A percentile compares a stretch with the other conserved stretches of the same genome.
These are phyloP conservation scores for Geosmithia morbida DNA, from an alignment of 2,329 filamentous ascomycete species.

Conservation along the genomic window DNA sequence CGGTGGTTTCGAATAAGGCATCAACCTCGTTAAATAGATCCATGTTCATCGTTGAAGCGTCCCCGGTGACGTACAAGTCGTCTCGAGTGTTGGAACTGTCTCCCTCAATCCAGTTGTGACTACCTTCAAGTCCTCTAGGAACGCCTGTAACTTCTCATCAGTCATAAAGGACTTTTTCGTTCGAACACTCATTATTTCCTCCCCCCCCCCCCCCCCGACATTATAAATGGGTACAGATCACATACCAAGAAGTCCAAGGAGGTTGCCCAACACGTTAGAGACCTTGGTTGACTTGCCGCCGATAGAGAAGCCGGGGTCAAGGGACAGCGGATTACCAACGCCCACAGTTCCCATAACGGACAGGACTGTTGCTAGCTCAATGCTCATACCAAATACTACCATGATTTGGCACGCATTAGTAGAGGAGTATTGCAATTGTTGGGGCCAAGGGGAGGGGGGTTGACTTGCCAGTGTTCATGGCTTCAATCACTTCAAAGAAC, in stretches of 20 bases:
- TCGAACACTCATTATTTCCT: too few species aligned
- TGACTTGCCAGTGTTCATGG: constrained; percentile 2
- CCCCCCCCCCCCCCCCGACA: too few species aligned
- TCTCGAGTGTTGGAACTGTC: constrained; percentile 36
- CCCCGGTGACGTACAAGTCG: constrained; percentile 35
- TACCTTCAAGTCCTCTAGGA: constrained; percentile 31
- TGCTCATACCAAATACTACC: constrained; percentile 27
- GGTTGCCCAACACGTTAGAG: constrained; percentile 24
- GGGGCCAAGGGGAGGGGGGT: too few species aligned
- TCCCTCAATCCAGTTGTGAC: constrained; percentile 40
- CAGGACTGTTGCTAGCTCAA: constrained; percentile 23
- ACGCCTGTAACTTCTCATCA: too few species aligned
- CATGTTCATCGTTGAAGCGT: constrained; percentile 36
- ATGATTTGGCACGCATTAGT: not conserved
- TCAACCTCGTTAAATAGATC: constrained; percentile 33
- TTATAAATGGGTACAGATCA: not conserved
- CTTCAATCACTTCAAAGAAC: constrained; percentile 5
- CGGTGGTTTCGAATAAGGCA: constrained; percentile 21
- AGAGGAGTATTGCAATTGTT: not conserved
- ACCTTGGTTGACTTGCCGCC: constrained; percentile 24
- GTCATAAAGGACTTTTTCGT: too few species aligned
- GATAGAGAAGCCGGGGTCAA: constrained; percentile 34
- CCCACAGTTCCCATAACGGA: constrained; percentile 28
- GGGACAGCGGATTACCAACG: constrained; percentile 31
- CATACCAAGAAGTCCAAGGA: constrained; percentile 25